Evolutionary conservation across 2,329 filamentous ascomycete species (phyloP).

Genomic region (Dothidotthia symphoricarpi): DNA sequence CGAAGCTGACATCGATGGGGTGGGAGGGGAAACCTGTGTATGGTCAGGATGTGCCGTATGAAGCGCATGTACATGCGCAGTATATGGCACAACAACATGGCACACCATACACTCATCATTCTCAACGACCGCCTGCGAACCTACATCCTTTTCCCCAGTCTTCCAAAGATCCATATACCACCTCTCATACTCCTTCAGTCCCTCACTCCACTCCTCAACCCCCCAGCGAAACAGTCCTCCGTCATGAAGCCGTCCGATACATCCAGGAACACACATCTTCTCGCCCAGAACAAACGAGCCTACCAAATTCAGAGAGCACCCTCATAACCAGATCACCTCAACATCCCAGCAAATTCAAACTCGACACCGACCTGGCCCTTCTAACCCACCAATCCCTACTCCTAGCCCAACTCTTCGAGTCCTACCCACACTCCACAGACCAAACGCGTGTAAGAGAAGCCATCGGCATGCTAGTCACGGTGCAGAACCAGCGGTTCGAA

Average conservation of each 20-base stretch:
- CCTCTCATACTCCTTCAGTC: neutral
- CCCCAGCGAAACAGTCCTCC: slow-evolving; percentile 13
- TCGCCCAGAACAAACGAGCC: no score
- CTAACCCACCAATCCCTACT: slow-evolving; percentile 17
- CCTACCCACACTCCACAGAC: slow-evolving; percentile 15
- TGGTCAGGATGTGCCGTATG: neutral
- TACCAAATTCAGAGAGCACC: no score
- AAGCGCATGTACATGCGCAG: no score
- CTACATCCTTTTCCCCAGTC: neutral
- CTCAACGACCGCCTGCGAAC: neutral
- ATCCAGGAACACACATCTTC: slow-evolving; percentile 12
- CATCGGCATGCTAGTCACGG: slow-evolving; percentile 15
- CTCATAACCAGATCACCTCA: slow-evolving; percentile 9
- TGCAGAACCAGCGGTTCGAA: slow-evolving; percentile 14
- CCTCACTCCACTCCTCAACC: neutral
- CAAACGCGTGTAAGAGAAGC: slow-evolving; percentile 16
- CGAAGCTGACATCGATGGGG: slow-evolving; percentile 1
- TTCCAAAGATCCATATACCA: neutral
- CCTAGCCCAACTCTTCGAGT: neutral
- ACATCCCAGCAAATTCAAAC: slow-evolving; percentile 11
- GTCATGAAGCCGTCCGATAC: slow-evolving; percentile 15
- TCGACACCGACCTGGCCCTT: slow-evolving; percentile 5
- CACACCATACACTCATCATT: neutral
- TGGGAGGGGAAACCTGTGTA: neutral
- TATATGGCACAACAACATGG: slow-evolving; percentile 1